Percentiles rank a stretch among this genome's conserved stretches.
phyloP scores from a whole-genome alignment of 2,329 filamentous ascomycete species.

The Colletotrichum aenigma region DNA sequence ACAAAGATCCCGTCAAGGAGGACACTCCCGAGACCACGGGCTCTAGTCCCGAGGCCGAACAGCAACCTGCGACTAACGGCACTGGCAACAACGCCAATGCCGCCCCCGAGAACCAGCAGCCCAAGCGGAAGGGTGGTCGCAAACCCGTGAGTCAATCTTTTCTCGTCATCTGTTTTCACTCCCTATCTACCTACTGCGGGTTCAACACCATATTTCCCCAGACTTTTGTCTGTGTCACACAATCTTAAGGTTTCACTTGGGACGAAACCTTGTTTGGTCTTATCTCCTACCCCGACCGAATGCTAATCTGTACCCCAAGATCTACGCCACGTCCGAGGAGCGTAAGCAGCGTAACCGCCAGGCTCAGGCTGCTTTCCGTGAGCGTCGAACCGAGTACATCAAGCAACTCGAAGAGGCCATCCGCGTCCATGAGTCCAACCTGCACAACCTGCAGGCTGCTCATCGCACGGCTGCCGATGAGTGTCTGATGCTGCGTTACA shows the following conservation, averaged over 20 bases:
- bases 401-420: conserved; percentile 98
- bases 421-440: conserved; percentile 92
- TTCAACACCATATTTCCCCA: conserved; percentile 13
- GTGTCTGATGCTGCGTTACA: conserved; percentile 97
- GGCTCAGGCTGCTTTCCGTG: conserved; percentile 95
- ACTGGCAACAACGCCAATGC: conserved; percentile 30
- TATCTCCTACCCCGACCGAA: conserved; percentile 20
- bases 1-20: conserved; percentile 60
- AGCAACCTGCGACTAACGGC: conserved; percentile 33
- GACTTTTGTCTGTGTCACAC: conserved; percentile 8
- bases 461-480: conserved; percentile 95
- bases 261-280: conserved; percentile 11
- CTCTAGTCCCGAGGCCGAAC: conserved; percentile 64
- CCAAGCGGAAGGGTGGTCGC: conserved; percentile 95
- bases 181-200: background rate
- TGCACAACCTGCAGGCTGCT: conserved; percentile 90
- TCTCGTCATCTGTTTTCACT: conserved; percentile 6
- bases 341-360: conserved; percentile 97
- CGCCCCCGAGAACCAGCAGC: conserved; percentile 63
- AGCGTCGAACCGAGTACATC: conserved; percentile 97
- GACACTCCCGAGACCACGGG: conserved; percentile 66
- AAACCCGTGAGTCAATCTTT: conserved; percentile 82
- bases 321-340: conserved; percentile 98
- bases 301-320: conserved; percentile 56
- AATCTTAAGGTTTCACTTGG: background rate